Evolutionary conservation across 2,329 filamentous ascomycete species (phyloP), one percentile per base, ranked within the genome.

Genomic region (Zymoseptoria passerinii): DNA sequence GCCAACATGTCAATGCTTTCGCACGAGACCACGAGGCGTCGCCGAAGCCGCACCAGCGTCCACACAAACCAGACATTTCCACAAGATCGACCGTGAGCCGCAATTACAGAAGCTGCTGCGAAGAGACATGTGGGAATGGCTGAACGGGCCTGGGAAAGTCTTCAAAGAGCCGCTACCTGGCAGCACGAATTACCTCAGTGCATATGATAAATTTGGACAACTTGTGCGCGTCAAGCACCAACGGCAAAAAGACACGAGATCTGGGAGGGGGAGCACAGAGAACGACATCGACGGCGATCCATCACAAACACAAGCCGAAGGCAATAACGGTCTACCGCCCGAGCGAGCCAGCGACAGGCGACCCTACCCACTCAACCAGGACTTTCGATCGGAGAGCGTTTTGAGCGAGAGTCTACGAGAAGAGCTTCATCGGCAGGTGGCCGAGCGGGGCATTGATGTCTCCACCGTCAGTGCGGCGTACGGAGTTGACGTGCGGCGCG

Each of bases 401-500:
- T 78, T 96, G 63, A 86, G 86, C 62, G 88, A 95, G 66, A 76
- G 79, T 18, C 77, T 92, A 52, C 80, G 88, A 59, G 85, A 92
- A 67, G 78, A 86, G 63, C 88, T 96, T 56, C 94, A 89, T 77
- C 68, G 78, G 4, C 81, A 83, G 65, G 84, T 95, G 13, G 83
- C 84, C 61, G 70, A 75, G n/a, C 72, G 83, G 13, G 86, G 86
- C 60, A 79, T 86, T 72, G 83, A 87, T 58, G 78, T 96, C 62
- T 86, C 90, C 68, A 82, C 82, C 50, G 88, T 95, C 19, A 92
- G 89, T 69, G 87, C 87, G 1, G 82, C 90, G 68, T 81, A 89
- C 66, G 83, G 85, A 28, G 83, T 96, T 23, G 90, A 94, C 68
- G 87, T 95, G 74, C 83, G 89, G 69, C 82, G 92, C 67, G 88